Conservation (phyloP, 1,284 basidiomycete genomes). For the Clitocybe nebularis region DNA sequence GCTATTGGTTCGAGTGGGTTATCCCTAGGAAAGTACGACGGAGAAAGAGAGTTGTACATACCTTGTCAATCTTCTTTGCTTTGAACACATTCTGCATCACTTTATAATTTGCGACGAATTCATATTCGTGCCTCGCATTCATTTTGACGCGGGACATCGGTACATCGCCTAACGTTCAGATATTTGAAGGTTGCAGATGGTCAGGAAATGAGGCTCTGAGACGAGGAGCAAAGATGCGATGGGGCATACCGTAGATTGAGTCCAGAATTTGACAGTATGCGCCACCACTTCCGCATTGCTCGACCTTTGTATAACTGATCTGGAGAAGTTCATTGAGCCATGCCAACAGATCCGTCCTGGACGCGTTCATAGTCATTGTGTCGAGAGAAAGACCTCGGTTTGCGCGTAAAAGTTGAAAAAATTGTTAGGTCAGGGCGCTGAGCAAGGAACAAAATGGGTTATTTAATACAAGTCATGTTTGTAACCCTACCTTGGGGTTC, state of each 20-base stretch:
- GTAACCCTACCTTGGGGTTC: no score
- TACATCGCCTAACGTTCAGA: constrained; percentile 57
- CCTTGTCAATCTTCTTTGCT: constrained; percentile 90
- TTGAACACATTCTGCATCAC: constrained; percentile 90
- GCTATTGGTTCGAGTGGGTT: no score
- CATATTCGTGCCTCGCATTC: constrained; percentile 94
- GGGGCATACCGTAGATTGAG: constrained; percentile 78
- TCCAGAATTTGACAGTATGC: constrained; percentile 93
- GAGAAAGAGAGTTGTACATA: no score
- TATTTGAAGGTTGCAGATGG: constrained; percentile 5
- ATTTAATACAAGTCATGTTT: constrained; percentile 1
- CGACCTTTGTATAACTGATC: constrained; percentile 89
- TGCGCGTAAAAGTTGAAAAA: constrained; percentile 2
- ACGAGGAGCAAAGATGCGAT: constrained; percentile 15
- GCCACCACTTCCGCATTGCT: constrained; percentile 89
- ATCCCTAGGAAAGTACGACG: no score
- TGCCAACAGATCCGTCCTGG: constrained; percentile 83
- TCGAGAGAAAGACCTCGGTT: constrained; percentile 6
- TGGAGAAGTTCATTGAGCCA: constrained; percentile 96
- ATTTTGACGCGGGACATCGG: constrained; percentile 90
- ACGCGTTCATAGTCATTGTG: constrained; percentile 34
- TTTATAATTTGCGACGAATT: constrained; percentile 94
- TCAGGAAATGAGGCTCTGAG: constrained; percentile 1
- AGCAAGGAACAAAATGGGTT: constrained; percentile 4
- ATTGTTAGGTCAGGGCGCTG: constrained; percentile 3